A percentile compares a stretch with the other conserved stretches of the same genome.
phyloP scores from a whole-genome alignment of 352 stramenopile genomes.

The Plasmopara muralis region DNA sequence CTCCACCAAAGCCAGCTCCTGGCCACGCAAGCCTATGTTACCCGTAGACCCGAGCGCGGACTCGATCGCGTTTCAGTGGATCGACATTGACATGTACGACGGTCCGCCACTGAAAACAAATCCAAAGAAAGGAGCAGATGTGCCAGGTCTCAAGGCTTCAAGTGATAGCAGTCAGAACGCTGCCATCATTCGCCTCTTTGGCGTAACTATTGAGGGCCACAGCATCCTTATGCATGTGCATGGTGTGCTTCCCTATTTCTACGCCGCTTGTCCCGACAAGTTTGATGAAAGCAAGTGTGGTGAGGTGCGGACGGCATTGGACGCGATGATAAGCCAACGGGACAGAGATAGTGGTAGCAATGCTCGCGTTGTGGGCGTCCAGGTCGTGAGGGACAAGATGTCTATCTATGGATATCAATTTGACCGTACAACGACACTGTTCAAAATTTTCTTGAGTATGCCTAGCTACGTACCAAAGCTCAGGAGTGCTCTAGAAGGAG shows the following conservation, averaged over 20 bases:
- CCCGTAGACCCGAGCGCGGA: constrained; percentile 31
- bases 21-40: constrained; percentile 42
- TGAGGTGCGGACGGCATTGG: constrained; percentile 61
- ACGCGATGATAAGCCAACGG: constrained; percentile 43
- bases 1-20: constrained; percentile 53
- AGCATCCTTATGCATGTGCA: constrained; percentile 96
- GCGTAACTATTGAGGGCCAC: constrained; percentile 92
- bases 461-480: constrained; percentile 92
- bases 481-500: constrained; percentile 84
- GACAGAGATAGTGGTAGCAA: constrained; percentile 44
- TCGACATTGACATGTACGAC: constrained; percentile 98
- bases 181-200: constrained; percentile 94
- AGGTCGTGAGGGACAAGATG: constrained; percentile 72
- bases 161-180: constrained; percentile 88
- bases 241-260: constrained; percentile 98
- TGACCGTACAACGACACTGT: constrained; percentile 55
- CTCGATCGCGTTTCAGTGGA: constrained; percentile 91
- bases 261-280: constrained; percentile 77
- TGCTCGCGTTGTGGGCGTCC: constrained; percentile 55
- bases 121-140: constrained; percentile 62
- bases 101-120: constrained; percentile 84
- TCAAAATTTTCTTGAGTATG: constrained; percentile 93
- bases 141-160: constrained; percentile 79
- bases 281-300: constrained; percentile 61
- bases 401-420: constrained; percentile 87